Conservation (phyloP, 768 basidiomycete genomes). For the Brasilioporus rufonigricans region DNA sequence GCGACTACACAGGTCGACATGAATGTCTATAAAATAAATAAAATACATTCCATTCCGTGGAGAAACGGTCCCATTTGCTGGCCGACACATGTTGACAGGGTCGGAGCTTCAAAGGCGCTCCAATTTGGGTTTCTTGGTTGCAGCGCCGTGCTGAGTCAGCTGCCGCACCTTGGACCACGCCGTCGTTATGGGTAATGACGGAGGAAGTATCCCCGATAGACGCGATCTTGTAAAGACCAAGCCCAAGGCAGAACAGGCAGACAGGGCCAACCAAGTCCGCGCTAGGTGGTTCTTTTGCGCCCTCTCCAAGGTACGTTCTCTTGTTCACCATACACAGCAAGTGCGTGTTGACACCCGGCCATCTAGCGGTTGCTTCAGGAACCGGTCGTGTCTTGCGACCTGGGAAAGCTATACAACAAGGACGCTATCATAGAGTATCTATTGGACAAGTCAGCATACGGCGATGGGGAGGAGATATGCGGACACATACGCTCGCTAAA, state of each 20-base stretch:
- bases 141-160: background rate
- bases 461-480: conserved; percentile 90
- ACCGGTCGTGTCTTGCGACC: conserved; percentile 86
- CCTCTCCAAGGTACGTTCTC: conserved; percentile 76
- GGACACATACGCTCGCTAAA: conserved; percentile 89
- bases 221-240: conserved; percentile 73
- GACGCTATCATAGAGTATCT: conserved; percentile 91
- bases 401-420: conserved; percentile 96
- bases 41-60: too few relatives aligned
- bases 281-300: conserved; percentile 94
- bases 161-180: background rate
- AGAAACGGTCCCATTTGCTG: too few relatives aligned
- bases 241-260: conserved; percentile 82
- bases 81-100: too few relatives aligned
- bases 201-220: conserved; percentile 84
- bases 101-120: too few relatives aligned
- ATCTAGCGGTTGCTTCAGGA: conserved; percentile 76
- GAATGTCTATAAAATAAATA: too few relatives aligned
- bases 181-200: conserved; percentile 82
- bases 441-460: conserved; percentile 77
- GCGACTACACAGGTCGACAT: too few relatives aligned
- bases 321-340: background rate
- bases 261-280: conserved; percentile 85
- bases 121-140: conserved; percentile 5
- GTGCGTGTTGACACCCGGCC: background rate